Evolutionary conservation across 169 alveolate species (phyloP).

Genomic region (Eimeria acervulina): DNA sequence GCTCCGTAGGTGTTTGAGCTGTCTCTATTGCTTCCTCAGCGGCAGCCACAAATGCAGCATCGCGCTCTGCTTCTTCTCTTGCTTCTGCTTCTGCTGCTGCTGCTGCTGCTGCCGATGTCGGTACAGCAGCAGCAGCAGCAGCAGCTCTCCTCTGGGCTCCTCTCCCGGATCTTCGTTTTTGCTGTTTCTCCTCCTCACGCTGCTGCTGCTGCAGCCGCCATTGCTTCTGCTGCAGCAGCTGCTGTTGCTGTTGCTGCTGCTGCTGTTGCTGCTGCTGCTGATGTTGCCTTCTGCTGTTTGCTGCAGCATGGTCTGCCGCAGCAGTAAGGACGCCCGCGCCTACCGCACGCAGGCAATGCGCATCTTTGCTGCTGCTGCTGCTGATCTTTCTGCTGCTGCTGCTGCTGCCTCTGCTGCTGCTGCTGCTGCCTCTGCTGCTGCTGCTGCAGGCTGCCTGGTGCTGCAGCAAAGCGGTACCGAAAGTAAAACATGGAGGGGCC

Average conservation of each 20-base stretch:
- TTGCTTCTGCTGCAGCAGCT: background rate
- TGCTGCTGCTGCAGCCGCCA: background rate
- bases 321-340: background rate
- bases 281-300: background rate
- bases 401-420: background rate
- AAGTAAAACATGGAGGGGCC: too few relatives aligned
- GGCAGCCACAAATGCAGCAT: conserved; percentile 22
- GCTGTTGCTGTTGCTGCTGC: background rate
- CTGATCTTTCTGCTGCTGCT: background rate
- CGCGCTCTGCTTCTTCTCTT: background rate
- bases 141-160: background rate
- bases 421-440: too few relatives aligned
- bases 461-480: too few relatives aligned
- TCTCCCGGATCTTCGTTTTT: background rate
- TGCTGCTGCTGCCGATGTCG: background rate
- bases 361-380: background rate
- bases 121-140: conserved; percentile 7
- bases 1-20: conserved; percentile 1
- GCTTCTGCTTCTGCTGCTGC: conserved; percentile 22
- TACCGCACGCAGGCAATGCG: background rate
- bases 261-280: conserved; percentile 38
- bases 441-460: too few relatives aligned
- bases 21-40: background rate
- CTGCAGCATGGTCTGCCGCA: background rate
- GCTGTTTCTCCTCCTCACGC: background rate